Percentiles rank a stretch among this genome's conserved stretches.
phyloP scores from a whole-genome alignment of 2,329 filamentous ascomycete species.

The Talaromyces atroroseus region DNA sequence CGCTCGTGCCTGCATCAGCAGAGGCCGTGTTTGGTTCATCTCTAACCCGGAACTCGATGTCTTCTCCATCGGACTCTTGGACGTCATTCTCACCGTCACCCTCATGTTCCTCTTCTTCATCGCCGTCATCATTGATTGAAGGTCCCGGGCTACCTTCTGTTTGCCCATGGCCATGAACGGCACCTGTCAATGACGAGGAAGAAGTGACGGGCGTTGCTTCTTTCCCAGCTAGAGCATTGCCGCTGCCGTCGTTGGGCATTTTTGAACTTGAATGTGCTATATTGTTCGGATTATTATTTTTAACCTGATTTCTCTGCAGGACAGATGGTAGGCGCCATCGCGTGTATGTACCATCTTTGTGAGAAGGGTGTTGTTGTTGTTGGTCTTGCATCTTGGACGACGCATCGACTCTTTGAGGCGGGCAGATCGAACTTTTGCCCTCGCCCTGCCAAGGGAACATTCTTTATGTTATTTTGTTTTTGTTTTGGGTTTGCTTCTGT shows the following conservation, averaged over 20 bases:
- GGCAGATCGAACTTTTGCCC: constrained; percentile 2
- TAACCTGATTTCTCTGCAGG: background rate
- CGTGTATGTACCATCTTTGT: background rate
- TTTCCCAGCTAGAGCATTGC: background rate
- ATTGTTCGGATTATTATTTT: background rate
- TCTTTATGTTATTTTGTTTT: background rate
- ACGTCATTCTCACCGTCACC: background rate
- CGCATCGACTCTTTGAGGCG: constrained; percentile 15
- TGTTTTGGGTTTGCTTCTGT: background rate
- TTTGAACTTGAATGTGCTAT: background rate
- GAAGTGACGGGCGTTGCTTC: background rate
- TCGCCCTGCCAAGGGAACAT: constrained; percentile 17
- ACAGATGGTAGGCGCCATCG: constrained; percentile 11
- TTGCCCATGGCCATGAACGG: constrained; percentile 1
- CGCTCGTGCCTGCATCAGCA: background rate
- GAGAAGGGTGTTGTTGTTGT: constrained; percentile 16
- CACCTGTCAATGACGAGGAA: background rate
- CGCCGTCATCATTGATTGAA: constrained; percentile 1
- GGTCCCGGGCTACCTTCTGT: background rate
- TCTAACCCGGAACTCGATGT: constrained; percentile 1
- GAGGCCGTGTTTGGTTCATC: background rate
- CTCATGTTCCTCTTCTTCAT: background rate
- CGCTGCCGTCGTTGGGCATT: background rate
- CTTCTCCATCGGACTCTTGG: constrained; percentile 5
- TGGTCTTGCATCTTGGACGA: constrained; percentile 14